Evolutionary conservation across 306 rosid genomes (phyloP), one percentile per base, ranked within the genome.

Genomic region (Prinsepia uniflora): DNA sequence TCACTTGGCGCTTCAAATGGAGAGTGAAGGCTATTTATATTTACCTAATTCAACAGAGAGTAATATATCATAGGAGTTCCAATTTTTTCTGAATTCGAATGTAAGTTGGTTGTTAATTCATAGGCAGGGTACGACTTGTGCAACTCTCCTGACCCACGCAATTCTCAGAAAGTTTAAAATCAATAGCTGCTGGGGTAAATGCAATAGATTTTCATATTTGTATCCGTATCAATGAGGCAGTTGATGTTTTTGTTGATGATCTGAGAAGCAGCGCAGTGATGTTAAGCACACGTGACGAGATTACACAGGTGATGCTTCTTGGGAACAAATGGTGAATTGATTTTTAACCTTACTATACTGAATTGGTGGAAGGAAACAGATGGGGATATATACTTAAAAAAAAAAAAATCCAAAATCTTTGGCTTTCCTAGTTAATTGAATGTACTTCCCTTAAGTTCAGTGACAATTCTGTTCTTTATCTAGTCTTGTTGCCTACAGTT

Each of bases 101-200:
- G n/a, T n/a, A n/a, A n/a, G n/a, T n/a, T n/a, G n/a, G n/a, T n/a
- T n/a, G n/a, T n/a, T n/a, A n/a, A n/a, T n/a, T n/a, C n/a, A n/a
- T n/a, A n/a, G n/a, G n/a, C n/a, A n/a, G n/a, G 98, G 97, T 80
- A 94, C 98, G 65, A 94, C 98, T 45, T 90, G 97, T 87, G 97
- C 98, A 56, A 89, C 97, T 63, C 92, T 94, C 78, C 76, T 94
- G 75, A 87, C 96, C 60, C 97, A 89, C 83, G 97, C 98, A 68
- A 89, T 94, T 80, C 97, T 94, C 57, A 2, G 97, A 90, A 84
- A 97, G 98, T 56, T 90, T 96, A 81, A 90, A 90, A 79, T 91
- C 98, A 50, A 73, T 89, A 78, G 97, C 98, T 80, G 89, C 95
- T 5, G 98, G 98, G 65, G 87, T 87, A 64, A 94, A 84, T 83